Evolutionary conservation across 2,329 filamentous ascomycete species (phyloP).

Genomic region (Neoarthrinium moseri): DNA sequence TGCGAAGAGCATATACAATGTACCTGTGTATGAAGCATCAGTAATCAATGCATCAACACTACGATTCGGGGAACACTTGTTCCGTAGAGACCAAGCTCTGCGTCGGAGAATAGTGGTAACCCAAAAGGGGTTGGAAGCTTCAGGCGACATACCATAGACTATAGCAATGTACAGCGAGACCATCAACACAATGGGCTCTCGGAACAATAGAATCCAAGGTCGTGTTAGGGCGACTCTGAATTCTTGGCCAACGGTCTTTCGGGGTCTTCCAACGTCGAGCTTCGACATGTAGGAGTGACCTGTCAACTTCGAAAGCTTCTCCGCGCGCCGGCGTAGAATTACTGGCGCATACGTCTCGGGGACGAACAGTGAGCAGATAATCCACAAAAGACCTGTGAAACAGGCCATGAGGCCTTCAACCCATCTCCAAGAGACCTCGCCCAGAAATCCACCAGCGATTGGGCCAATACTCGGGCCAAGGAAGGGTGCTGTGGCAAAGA

Average conservation of each 20-base stretch:
- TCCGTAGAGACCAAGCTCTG: too few species aligned
- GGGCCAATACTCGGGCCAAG: constrained; percentile 64
- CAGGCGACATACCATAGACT: constrained; percentile 35
- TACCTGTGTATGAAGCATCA: constrained; percentile 16
- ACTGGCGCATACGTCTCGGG: constrained; percentile 63
- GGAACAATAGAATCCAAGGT: constrained; percentile 68
- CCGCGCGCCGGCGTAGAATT: constrained; percentile 53
- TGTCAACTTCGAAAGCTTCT: constrained; percentile 47
- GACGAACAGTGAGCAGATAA: constrained; percentile 48
- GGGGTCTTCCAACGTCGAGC: constrained; percentile 40
- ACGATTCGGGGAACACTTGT: not conserved
- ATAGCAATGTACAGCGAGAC: constrained; percentile 66
- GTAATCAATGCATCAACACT: too few species aligned
- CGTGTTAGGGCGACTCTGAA: constrained; percentile 59
- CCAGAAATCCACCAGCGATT: constrained; percentile 66
- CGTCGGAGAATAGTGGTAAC: too few species aligned
- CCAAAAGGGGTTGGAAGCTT: too few species aligned
- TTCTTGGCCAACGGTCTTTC: constrained; percentile 43
- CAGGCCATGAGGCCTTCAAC: constrained; percentile 64
- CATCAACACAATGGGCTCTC: constrained; percentile 67
- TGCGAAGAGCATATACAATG: constrained; percentile 48
- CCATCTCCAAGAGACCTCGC: constrained; percentile 66
- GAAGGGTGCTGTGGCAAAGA: constrained; percentile 60
- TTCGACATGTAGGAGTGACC: constrained; percentile 57
- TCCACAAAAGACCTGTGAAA: constrained; percentile 62